Conservation (phyloP, 2,329 filamentous ascomycete species). For the Fusarium compactum region DNA sequence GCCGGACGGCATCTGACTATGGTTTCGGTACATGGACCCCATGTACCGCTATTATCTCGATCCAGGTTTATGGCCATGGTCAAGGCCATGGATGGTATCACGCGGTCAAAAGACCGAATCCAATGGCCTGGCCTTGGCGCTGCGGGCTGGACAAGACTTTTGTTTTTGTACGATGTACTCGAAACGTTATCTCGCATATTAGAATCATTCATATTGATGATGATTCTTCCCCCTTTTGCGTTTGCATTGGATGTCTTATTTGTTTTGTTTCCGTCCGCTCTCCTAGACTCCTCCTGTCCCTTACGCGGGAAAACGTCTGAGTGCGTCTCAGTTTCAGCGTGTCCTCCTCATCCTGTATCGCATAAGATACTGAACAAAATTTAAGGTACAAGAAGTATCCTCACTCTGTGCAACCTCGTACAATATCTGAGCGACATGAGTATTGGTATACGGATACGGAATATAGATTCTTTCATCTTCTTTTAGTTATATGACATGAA, state of each 20-base stretch:
- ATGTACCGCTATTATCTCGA: conserved; percentile 4
- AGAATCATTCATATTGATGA: not conserved
- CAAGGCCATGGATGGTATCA: conserved; percentile 15
- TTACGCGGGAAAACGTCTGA: conserved; percentile 17
- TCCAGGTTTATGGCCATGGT: not conserved
- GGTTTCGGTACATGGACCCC: conserved; percentile 2
- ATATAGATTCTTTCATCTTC: conserved; percentile 1
- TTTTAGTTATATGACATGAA: not conserved
- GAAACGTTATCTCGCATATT: not conserved
- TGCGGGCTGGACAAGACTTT: conserved; percentile 12
- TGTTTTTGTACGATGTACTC: not conserved
- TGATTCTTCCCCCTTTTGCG: not conserved
- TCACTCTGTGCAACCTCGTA: conserved; percentile 20
- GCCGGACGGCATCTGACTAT: not conserved
- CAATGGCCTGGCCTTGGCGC: conserved; percentile 29
- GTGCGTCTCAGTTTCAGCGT: conserved; percentile 32
- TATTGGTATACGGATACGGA: not conserved
- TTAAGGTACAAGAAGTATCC: not conserved
- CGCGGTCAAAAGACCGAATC: conserved; percentile 18
- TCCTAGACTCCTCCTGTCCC: not conserved
- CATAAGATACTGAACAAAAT: not conserved
- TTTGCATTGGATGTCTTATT: conserved; percentile 6
- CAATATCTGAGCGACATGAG: conserved; percentile 1
- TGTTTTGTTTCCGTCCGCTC: conserved; percentile 23
- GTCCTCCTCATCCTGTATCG: conserved; percentile 8